These are phyloP conservation scores for Russula compacta DNA, from an alignment of 768 basidiomycete genomes.

Conservation along the genomic window DNA sequence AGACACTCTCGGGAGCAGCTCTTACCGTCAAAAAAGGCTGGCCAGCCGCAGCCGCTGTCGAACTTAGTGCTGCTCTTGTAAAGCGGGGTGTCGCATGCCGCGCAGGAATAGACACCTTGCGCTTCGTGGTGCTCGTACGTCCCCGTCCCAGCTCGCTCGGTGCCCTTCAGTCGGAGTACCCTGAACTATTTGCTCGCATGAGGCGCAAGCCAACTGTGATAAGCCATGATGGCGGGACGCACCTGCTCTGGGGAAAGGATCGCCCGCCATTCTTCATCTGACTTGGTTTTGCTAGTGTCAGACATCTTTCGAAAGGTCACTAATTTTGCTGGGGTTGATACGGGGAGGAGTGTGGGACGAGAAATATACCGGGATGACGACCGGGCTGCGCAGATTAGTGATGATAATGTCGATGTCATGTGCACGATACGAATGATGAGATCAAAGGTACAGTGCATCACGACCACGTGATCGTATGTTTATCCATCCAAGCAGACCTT, in stretches of 20 bases:
- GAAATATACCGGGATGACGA: background rate
- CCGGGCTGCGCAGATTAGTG: background rate
- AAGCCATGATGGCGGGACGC: constrained; percentile 18
- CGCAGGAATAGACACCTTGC: constrained; percentile 68
- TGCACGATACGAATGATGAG: background rate
- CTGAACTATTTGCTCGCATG: constrained; percentile 50
- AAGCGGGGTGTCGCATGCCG: constrained; percentile 70
- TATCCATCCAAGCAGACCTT: too few species aligned
- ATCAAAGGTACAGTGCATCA: too few species aligned
- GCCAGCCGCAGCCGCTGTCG: constrained; percentile 91
- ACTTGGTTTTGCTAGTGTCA: constrained; percentile 32
- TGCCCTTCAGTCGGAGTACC: constrained; percentile 79
- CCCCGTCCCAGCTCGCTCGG: constrained; percentile 71
- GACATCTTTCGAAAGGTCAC: constrained; percentile 21
- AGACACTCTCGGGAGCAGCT: background rate
- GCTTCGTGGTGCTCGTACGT: constrained; percentile 62
- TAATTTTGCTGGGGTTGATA: background rate
- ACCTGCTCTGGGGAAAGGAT: constrained; percentile 77
- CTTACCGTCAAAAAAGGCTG: constrained; percentile 89
- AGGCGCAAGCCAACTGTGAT: background rate
- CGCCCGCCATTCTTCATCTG: constrained; percentile 79
- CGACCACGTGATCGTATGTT: background rate
- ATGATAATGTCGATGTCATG: background rate
- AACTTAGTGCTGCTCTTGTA: constrained; percentile 91
- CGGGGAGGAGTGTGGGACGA: background rate